Percentiles rank a stretch among this genome's conserved stretches.
Evolutionary conservation across 2,329 filamentous ascomycete species (phyloP).

Genomic region (Diplodia intermedia): DNA sequence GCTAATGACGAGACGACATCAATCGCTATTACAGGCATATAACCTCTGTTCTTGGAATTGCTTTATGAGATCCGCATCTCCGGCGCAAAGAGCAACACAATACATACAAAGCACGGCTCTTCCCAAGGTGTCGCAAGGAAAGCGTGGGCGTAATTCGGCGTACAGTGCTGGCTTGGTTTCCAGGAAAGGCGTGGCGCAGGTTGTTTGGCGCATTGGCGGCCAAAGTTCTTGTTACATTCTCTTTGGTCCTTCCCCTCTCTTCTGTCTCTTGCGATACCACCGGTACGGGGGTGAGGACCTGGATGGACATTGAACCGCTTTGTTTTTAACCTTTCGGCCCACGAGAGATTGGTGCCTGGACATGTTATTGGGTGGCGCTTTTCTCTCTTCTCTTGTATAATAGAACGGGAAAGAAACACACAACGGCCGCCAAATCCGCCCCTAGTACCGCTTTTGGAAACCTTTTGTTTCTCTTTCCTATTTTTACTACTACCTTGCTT

Average conservation of each 20-base stretch:
- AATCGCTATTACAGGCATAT: constrained; percentile 3
- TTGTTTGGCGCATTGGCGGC: not conserved
- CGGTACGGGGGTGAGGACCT: not conserved
- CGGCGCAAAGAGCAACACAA: constrained; percentile 16
- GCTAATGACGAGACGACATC: constrained; percentile 27
- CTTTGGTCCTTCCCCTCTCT: not conserved
- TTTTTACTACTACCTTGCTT: constrained; percentile 13
- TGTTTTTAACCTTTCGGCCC: not conserved
- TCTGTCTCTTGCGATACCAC: not conserved
- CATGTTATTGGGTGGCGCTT: not conserved
- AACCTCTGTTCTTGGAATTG: constrained; percentile 6
- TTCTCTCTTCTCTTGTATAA: constrained; percentile 11
- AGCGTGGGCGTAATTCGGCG: constrained; percentile 18
- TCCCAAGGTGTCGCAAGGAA: constrained; percentile 8
- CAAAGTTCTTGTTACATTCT: not conserved
- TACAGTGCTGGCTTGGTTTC: constrained; percentile 14
- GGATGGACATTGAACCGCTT: constrained; percentile 1
- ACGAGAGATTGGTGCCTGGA: not conserved
- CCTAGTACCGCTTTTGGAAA: not conserved
- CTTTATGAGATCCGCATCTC: constrained; percentile 22
- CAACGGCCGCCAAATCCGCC: not conserved
- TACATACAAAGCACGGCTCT: constrained; percentile 6
- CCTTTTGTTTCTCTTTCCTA: not conserved
- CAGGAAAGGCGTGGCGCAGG: not conserved
- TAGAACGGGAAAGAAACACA: constrained; percentile 15